phyloP scores from a whole-genome alignment of 257 asterid species.

The Capsicum baccatum region DNA sequence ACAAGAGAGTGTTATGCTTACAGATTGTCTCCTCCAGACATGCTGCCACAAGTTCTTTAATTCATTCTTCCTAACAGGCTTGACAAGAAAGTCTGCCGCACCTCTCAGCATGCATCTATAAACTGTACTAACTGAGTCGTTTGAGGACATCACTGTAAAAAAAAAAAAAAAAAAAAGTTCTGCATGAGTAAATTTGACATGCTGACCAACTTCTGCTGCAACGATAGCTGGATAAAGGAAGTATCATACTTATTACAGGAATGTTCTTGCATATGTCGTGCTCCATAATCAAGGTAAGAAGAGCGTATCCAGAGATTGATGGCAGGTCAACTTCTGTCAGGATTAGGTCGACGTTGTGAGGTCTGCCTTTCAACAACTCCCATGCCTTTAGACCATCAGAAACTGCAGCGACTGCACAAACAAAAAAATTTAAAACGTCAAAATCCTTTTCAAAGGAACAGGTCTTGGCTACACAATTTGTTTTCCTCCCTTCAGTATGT shows the following conservation, averaged over 20 bases:
- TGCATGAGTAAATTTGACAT: not conserved
- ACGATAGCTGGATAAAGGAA: slow-evolving; percentile 21
- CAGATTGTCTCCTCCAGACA: slow-evolving; percentile 97
- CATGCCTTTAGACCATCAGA: slow-evolving; percentile 95
- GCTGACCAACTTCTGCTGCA: not conserved
- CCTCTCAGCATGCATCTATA: slow-evolving; percentile 97
- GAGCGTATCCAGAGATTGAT: slow-evolving; percentile 95
- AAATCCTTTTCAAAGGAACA: not conserved
- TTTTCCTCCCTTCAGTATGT: not conserved
- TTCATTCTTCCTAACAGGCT: slow-evolving; percentile 91
- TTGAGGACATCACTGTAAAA: slow-evolving; percentile 86
- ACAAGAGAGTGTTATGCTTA: slow-evolving; percentile 43
- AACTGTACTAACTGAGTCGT: slow-evolving; percentile 88
- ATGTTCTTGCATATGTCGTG: slow-evolving; percentile 88
- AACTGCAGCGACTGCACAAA: slow-evolving; percentile 80
- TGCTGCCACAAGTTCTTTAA: slow-evolving; percentile 98
- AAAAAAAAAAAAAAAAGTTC: too few relatives aligned
- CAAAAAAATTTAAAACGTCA: slow-evolving; percentile 27
- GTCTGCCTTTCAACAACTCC: slow-evolving; percentile 75
- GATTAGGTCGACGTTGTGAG: slow-evolving; percentile 75
- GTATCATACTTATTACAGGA: slow-evolving; percentile 89
- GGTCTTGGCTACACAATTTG: not conserved
- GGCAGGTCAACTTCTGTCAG: slow-evolving; percentile 94
- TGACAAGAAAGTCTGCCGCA: slow-evolving; percentile 94
- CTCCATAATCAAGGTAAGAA: slow-evolving; percentile 89